Percentiles rank a stretch among this genome's conserved stretches.
Conservation (phyloP, 2,329 filamentous ascomycete genomes). For the Pezicula rhizophila region DNA sequence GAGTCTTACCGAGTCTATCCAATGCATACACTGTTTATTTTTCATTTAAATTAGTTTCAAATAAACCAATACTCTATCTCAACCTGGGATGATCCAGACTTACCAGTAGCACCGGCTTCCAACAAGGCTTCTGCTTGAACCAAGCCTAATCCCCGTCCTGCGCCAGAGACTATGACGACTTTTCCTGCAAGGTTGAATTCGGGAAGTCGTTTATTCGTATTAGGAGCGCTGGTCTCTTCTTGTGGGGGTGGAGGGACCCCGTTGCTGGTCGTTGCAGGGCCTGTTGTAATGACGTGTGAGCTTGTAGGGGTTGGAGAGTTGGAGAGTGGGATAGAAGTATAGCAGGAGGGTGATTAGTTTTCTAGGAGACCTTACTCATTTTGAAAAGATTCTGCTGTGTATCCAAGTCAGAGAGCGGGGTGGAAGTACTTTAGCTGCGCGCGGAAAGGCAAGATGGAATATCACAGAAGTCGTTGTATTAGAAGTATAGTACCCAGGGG, state of each 20-base stretch:
- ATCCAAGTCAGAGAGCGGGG: no score
- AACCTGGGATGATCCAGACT: conserved; percentile 8
- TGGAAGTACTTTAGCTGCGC: no score
- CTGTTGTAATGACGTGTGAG: background rate
- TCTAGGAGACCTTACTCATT: no score
- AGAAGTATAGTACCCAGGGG: no score
- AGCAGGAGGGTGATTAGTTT: no score
- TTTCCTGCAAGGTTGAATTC: conserved; percentile 67
- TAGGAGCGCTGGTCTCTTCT: conserved; percentile 6
- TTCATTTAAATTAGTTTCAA: background rate
- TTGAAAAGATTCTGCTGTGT: no score
- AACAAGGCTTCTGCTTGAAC: conserved; percentile 67
- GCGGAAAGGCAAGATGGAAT: no score
- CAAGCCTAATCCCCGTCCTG: conserved; percentile 66
- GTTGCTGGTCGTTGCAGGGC: conserved; percentile 1
- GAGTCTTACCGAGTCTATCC: conserved; percentile 28
- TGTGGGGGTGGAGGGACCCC: conserved; percentile 11
- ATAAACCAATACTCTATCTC: background rate
- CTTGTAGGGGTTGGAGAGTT: background rate
- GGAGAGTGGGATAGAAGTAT: background rate
- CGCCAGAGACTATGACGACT: conserved; percentile 66
- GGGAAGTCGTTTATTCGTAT: conserved; percentile 18
- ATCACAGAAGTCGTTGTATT: no score
- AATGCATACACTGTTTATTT: conserved; percentile 32
- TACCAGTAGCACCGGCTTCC: conserved; percentile 66